Evolutionary conservation across 768 basidiomycete genomes (phyloP).

Genomic region (Termitomyces sp.): DNA sequence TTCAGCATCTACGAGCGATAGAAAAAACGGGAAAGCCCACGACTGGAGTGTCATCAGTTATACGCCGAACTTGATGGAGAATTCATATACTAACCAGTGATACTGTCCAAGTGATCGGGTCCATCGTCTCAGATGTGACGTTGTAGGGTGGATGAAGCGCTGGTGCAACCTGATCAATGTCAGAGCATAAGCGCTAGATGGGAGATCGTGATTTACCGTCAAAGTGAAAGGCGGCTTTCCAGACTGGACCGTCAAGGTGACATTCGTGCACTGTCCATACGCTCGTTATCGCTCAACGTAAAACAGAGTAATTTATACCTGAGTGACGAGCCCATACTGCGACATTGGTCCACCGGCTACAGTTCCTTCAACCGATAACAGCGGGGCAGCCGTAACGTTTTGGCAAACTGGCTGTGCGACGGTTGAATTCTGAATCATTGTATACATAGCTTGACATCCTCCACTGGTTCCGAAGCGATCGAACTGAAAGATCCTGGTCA

Average conservation of each 20-base stretch:
- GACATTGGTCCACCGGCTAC: not conserved
- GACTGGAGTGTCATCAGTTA: not conserved
- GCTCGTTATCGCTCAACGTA: not conserved
- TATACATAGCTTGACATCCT: not conserved
- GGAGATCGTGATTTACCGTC: not conserved
- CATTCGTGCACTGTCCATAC: not conserved
- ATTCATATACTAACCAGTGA: not conserved
- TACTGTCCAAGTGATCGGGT: not conserved
- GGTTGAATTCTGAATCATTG: not conserved
- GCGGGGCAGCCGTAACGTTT: not conserved
- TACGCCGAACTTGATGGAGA: not conserved
- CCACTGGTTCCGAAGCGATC: not conserved
- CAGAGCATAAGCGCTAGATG: not conserved
- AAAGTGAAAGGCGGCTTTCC: not conserved
- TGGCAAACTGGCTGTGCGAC: not conserved
- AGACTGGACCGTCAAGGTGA: not conserved
- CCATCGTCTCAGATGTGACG: not conserved
- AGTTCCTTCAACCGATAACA: not conserved
- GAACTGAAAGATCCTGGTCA: not conserved
- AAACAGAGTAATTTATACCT: not conserved
- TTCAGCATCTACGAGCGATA: not conserved
- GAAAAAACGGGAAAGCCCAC: not conserved
- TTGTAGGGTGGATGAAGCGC: not conserved
- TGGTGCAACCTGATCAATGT: not conserved
- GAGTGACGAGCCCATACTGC: not conserved